Evolutionary conservation across 495 filamentous ascomycete genomes (phyloP).

Genomic region (Lasiosphaeria hispida): DNA sequence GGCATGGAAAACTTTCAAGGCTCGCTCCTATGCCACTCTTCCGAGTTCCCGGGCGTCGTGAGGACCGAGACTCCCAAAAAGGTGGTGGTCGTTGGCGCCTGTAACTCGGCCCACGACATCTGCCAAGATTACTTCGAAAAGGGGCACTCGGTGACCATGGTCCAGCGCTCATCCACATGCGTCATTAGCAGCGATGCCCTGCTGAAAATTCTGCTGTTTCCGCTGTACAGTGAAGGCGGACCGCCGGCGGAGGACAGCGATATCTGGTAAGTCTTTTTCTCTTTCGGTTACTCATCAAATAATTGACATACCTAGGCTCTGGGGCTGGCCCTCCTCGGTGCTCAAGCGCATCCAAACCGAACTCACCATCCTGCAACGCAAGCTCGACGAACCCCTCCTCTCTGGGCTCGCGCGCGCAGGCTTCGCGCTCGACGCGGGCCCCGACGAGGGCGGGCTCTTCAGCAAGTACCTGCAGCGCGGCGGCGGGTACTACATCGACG

Average conservation of each 20-base stretch:
- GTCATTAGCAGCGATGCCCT: conserved; percentile 57
- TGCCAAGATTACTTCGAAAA: conserved; percentile 78
- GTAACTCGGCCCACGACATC: conserved; percentile 82
- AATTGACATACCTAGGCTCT: conserved; percentile 20
- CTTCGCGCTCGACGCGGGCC: conserved; percentile 67
- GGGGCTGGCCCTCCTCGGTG: conserved; percentile 57
- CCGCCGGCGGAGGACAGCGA: conserved; percentile 64
- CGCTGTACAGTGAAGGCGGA: conserved; percentile 62
- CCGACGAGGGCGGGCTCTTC: conserved; percentile 62
- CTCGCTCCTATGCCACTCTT: conserved; percentile 63
- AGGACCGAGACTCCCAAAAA: conserved; percentile 51
- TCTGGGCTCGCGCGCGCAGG: conserved; percentile 63
- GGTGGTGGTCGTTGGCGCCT: conserved; percentile 73
- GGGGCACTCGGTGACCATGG: conserved; percentile 79
- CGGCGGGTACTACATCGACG: conserved; percentile 81
- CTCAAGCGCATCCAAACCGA: conserved; percentile 55
- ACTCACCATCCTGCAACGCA: conserved; percentile 45
- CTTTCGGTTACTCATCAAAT: background rate
- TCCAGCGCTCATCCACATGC: conserved; percentile 74
- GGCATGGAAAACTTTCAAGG: conserved; percentile 63
- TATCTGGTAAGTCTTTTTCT: conserved; percentile 31
- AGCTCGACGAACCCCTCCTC: conserved; percentile 53
- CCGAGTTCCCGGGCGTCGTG: conserved; percentile 61
- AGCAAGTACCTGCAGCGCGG: conserved; percentile 75
- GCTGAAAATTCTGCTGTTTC: conserved; percentile 50